Evolutionary conservation across 371 early-diverging fungal genomes (phyloP).

Genomic region (Haplosporangium sp.): DNA sequence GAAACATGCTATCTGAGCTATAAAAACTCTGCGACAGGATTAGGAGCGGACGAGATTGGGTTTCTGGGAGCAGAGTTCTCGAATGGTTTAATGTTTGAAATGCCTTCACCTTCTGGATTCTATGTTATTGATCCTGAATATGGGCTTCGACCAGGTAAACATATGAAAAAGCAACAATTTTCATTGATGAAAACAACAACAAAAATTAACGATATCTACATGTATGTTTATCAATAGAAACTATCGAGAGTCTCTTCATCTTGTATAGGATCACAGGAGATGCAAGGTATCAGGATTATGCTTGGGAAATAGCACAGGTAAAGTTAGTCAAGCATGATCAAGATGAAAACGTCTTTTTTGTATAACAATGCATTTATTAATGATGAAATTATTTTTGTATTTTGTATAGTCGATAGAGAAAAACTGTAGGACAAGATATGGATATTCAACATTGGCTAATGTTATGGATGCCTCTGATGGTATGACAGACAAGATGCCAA

Average conservation of each 20-base stretch:
- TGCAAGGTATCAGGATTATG: constrained; percentile 70
- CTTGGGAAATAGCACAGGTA: constrained; percentile 32
- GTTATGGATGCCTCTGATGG: constrained; percentile 60
- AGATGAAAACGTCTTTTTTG: too few species aligned
- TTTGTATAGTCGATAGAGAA: constrained; percentile 67
- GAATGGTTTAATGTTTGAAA: constrained; percentile 33
- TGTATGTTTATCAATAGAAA: constrained; percentile 58
- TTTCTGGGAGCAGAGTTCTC: constrained; percentile 30
- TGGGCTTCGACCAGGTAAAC: constrained; percentile 31
- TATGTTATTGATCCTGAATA: constrained; percentile 35
- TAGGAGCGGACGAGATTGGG: constrained; percentile 62
- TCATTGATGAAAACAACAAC: background rate
- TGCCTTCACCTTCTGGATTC: constrained; percentile 17
- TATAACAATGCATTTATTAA: background rate
- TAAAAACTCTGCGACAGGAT: constrained; percentile 58
- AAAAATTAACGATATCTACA: background rate
- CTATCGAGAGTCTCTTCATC: constrained; percentile 79
- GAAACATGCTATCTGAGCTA: constrained; percentile 77
- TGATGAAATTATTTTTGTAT: background rate
- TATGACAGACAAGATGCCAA: constrained; percentile 34
- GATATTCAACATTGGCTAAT: constrained; percentile 71
- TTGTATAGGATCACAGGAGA: constrained; percentile 80
- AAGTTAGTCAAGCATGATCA: background rate
- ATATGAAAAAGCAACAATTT: background rate
- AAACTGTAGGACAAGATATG: constrained; percentile 68